Evolutionary conservation across 371 early-diverging fungal species (phyloP).

Genomic region (Umbelopsis sp.): DNA sequence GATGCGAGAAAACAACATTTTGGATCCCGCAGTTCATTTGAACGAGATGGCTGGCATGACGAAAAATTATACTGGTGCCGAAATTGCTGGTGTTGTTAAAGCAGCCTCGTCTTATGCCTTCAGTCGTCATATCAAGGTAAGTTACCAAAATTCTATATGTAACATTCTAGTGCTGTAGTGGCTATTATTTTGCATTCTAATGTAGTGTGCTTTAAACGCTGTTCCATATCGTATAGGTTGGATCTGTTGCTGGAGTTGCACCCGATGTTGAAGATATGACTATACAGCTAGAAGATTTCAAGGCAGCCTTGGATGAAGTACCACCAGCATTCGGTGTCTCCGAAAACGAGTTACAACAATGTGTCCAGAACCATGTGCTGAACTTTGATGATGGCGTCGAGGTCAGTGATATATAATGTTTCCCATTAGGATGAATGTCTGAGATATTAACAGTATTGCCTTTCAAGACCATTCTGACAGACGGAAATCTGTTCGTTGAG

Average conservation of each 20-base stretch:
- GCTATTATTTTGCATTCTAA: background rate
- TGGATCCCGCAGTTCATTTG: slow-evolving; percentile 91
- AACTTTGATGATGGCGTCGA: slow-evolving; percentile 75
- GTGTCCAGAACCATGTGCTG: slow-evolving; percentile 86
- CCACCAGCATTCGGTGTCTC: slow-evolving; percentile 98
- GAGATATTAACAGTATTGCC: background rate
- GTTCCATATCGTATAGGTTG: slow-evolving; percentile 45
- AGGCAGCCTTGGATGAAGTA: slow-evolving; percentile 96
- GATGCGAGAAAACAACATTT: slow-evolving; percentile 87
- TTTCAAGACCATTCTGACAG: slow-evolving; percentile 70
- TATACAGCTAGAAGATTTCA: slow-evolving; percentile 92
- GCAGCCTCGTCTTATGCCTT: slow-evolving; percentile 99
- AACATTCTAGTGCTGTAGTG: background rate
- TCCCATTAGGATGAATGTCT: background rate
- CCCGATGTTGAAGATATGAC: slow-evolving; percentile 88
- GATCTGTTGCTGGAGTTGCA: slow-evolving; percentile 77
- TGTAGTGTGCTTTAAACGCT: background rate
- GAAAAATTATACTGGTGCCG: slow-evolving; percentile 99
- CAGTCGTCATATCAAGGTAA: slow-evolving; percentile 93
- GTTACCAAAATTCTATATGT: slow-evolving; percentile 8
- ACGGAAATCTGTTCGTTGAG: slow-evolving; percentile 84
- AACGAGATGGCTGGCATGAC: slow-evolving; percentile 88
- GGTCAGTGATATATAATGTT: slow-evolving; percentile 35
- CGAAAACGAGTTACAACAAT: slow-evolving; percentile 89
- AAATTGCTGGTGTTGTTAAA: slow-evolving; percentile 97